A percentile compares a stretch with the other conserved stretches of the same genome.
phyloP scores from a whole-genome alignment of 1,284 basidiomycete species.

The Microstroma glucosiphilum region DNA sequence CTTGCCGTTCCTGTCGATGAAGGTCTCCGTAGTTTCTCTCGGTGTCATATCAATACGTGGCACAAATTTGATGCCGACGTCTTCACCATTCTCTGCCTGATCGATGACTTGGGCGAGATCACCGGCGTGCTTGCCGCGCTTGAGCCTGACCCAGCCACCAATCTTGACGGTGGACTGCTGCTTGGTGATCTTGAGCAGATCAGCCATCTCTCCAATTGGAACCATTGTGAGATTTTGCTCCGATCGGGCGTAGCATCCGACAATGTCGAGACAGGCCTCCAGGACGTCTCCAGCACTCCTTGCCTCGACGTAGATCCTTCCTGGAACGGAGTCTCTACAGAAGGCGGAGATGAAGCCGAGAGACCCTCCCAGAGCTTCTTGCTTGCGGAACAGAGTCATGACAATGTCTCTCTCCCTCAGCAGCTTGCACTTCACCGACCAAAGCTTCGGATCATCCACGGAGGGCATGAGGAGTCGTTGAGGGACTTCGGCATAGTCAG shows the following conservation, averaged over 20 bases:
- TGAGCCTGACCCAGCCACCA: conserved; percentile 91
- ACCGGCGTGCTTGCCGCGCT: conserved; percentile 85
- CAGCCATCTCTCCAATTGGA: conserved; percentile 97
- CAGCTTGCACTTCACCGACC: conserved; percentile 90
- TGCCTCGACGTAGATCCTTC: conserved; percentile 94
- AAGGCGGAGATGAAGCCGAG: conserved; percentile 80
- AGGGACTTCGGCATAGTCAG: conserved; percentile 69
- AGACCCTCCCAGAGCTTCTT: conserved; percentile 54
- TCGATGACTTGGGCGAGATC: conserved; percentile 95
- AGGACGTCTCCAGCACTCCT: conserved; percentile 78
- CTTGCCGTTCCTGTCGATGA: conserved; percentile 51
- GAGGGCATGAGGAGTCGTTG: conserved; percentile 94
- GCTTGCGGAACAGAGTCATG: conserved; percentile 86
- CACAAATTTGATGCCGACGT: conserved; percentile 85
- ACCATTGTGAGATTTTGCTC: conserved; percentile 68
- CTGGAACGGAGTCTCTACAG: conserved; percentile 87
- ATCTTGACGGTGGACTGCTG: conserved; percentile 76
- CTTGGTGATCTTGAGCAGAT: conserved; percentile 89
- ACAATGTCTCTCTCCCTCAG: conserved; percentile 89
- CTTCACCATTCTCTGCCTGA: conserved; percentile 85
- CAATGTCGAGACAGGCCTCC: conserved; percentile 78
- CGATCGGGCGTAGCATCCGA: conserved; percentile 71
- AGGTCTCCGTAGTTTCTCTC: conserved; percentile 37
- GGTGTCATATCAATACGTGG: conserved; percentile 87
- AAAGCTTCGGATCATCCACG: conserved; percentile 88